These are phyloP conservation scores for Suillus fuscotomentosus DNA, from an alignment of 768 basidiomycete genomes.

Conservation along the genomic window DNA sequence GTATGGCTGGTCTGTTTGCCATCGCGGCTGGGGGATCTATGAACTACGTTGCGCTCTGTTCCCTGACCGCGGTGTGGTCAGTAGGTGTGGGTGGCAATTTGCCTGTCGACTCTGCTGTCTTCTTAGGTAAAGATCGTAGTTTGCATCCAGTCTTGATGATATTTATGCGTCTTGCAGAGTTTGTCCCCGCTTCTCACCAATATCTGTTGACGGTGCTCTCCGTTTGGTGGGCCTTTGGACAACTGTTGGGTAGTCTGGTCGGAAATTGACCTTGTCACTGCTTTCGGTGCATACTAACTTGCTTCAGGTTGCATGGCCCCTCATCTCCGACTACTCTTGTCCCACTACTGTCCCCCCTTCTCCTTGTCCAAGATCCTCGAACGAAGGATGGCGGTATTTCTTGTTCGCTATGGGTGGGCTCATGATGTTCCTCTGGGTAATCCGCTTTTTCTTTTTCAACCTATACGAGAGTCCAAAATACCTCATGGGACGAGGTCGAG, in stretches of 20 bases:
- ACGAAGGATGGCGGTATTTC: slow-evolving; percentile 77
- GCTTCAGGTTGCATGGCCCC: slow-evolving; percentile 64
- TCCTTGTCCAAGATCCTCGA: slow-evolving; percentile 51
- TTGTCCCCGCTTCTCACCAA: slow-evolving; percentile 69
- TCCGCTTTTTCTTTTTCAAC: slow-evolving; percentile 67
- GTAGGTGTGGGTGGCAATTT: slow-evolving; percentile 72
- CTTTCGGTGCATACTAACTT: neutral
- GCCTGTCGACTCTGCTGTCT: slow-evolving; percentile 75
- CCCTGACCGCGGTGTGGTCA: slow-evolving; percentile 57
- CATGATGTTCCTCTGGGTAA: slow-evolving; percentile 58
- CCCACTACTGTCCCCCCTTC: slow-evolving; percentile 34
- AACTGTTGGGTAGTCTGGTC: slow-evolving; percentile 54
- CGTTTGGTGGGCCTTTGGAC: slow-evolving; percentile 80
- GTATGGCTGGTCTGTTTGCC: slow-evolving; percentile 67
- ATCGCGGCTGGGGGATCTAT: slow-evolving; percentile 60
- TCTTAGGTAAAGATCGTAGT: slow-evolving; percentile 56
- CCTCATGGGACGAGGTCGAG: slow-evolving; percentile 65
- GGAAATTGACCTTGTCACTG: neutral
- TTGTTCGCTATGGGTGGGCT: slow-evolving; percentile 71
- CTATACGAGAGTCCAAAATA: slow-evolving; percentile 72
- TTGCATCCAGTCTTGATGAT: neutral
- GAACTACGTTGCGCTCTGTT: slow-evolving; percentile 48
- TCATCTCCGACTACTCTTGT: slow-evolving; percentile 71
- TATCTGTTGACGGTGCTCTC: slow-evolving; percentile 74
- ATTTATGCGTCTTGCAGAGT: slow-evolving; percentile 41